Base-by-base conservation (phyloP, 139 green algal genomes). In the Chlamydomonas sp. region DNA sequence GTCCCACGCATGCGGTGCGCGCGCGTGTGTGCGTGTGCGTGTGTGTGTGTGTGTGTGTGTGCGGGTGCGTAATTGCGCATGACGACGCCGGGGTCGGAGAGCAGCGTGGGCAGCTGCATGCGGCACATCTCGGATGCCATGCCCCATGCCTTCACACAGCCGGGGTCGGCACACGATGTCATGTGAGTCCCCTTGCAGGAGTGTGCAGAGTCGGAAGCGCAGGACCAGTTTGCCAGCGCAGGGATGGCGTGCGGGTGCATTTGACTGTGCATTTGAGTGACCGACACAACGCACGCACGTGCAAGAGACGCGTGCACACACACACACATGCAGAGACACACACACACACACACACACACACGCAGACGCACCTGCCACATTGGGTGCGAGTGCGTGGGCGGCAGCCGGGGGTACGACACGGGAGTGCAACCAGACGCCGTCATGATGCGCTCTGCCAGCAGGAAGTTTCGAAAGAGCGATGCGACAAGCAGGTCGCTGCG, bases 381-480 rank as follows among this genome's bases (percentile, higher is more conserved):
- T 35, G 87, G 88, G 74, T 99, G 95, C 79, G 97, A 86, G 79
- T 96, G 86, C 5, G 90, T 98, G 59, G 92, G 87, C 63, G 93
- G 95, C 80, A 99, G 87, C 4, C 80, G 80, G 5, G 95, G 95
- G 75, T 85, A 88, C 30, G 82, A 90, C 3, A 95, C 70, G 0
- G 94, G 94, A 28, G 78, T 92, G 85, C 90, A 97, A 71, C 82
- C 83, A 8, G 78, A 74, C 0, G 90, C 84, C 0, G 87, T 80
- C 91, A 99, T 95, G 71, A 99, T 89, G 50, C 95, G 84, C 83
- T 99, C 93, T 8, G 95, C 94, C 58, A 99, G 84, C 73, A 99
- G 77, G 67, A 97, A 99, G 80, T 99, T 99, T 74, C 95, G 87
- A 80, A 98, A 99, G 20, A 99, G 83, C 0, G 82, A 92, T 0